phyloP scores from a whole-genome alignment of 768 basidiomycete genomes.

The Brasilioporus rufonigricans region DNA sequence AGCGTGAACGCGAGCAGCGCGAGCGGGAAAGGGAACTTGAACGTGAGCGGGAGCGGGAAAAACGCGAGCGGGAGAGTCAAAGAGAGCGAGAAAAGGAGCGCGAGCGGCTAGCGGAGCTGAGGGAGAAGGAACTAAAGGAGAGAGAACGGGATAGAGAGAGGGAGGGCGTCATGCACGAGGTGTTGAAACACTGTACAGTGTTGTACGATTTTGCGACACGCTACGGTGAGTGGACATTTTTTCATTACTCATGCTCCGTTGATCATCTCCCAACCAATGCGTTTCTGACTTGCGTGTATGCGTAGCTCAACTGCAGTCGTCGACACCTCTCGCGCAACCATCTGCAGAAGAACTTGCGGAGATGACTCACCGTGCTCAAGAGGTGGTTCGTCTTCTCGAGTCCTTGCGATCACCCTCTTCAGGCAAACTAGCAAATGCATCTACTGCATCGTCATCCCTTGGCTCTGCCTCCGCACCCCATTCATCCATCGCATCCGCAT shows the following conservation, averaged over 20 bases:
- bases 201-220: conserved; percentile 64
- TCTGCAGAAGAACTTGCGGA: conserved; percentile 55
- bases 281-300: conserved; percentile 4
- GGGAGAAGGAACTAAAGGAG: conserved; percentile 24
- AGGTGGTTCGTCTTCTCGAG: conserved; percentile 69
- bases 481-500: conserved; percentile 19
- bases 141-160: conserved; percentile 22
- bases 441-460: conserved; percentile 9
- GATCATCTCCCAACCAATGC: background rate
- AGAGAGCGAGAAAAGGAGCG: conserved; percentile 24
- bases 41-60: conserved; percentile 18
- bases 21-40: conserved; percentile 24
- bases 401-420: conserved; percentile 24
- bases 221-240: conserved; percentile 52
- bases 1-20: conserved; percentile 20
- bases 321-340: conserved; percentile 50
- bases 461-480: conserved; percentile 9
- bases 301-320: conserved; percentile 39
- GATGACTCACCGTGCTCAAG: conserved; percentile 64
- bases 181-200: conserved; percentile 50
- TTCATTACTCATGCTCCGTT: no score
- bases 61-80: conserved; percentile 19
- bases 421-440: conserved; percentile 18
- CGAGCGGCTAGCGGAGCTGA: conserved; percentile 21
- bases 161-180: conserved; percentile 24